phyloP scores from a whole-genome alignment of 192 early-diverging fungal genomes.

The Podila horticola region DNA sequence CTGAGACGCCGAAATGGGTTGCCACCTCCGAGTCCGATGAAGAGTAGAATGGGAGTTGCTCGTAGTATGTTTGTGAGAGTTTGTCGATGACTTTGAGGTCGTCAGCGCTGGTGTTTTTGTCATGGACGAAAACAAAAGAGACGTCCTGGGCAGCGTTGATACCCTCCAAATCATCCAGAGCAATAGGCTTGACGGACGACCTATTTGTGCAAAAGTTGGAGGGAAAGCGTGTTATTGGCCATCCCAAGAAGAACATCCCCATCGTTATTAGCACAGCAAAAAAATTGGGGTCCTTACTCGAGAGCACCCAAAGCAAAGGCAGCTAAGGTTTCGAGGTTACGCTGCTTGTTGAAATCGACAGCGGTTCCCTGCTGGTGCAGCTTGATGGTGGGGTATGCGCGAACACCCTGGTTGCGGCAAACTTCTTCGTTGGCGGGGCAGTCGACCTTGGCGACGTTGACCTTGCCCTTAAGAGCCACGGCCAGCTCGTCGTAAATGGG shows the following conservation, averaged over 20 bases:
- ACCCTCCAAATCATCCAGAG: conserved; percentile 50
- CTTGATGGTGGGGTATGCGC: conserved; percentile 88
- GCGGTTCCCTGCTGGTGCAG: conserved; percentile 45
- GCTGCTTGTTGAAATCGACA: conserved; percentile 25
- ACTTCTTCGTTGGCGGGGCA: conserved; percentile 70
- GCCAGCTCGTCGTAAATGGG: conserved; percentile 83
- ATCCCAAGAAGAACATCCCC: background rate
- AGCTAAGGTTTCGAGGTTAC: conserved; percentile 11
- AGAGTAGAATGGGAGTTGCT: conserved; percentile 8
- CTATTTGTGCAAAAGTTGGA: background rate
- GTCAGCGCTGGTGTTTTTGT: conserved; percentile 58
- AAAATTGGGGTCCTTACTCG: conserved; percentile 46
- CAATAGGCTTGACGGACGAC: conserved; percentile 45
- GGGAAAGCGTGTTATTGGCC: no score
- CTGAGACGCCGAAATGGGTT: background rate
- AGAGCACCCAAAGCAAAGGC: conserved; percentile 24
- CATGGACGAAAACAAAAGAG: conserved; percentile 66
- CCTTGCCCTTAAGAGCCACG: conserved; percentile 64
- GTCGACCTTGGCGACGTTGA: conserved; percentile 90
- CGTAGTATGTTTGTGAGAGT: conserved; percentile 39
- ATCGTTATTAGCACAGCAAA: background rate
- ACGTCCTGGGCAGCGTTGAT: conserved; percentile 53
- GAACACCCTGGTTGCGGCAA: conserved; percentile 69
- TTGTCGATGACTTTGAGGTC: conserved; percentile 34
- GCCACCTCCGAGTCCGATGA: conserved; percentile 13